Percentiles rank a stretch among this genome's conserved stretches.
phyloP scores from a whole-genome alignment of 225 moss, liverwort and hornwort genomes.

The Antitrichia curtipendula region DNA sequence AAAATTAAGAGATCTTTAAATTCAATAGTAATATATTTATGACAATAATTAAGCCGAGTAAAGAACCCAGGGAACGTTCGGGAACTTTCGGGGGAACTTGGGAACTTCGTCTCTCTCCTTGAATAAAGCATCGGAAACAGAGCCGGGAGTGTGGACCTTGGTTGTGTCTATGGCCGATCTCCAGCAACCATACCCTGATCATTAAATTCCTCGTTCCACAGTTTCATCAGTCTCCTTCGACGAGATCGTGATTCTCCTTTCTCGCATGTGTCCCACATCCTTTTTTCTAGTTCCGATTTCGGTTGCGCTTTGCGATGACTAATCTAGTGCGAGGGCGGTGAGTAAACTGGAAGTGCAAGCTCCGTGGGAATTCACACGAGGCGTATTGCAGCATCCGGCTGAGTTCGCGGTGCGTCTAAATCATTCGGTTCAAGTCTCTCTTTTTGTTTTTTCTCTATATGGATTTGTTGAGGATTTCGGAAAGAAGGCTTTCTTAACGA shows the following conservation, averaged over 20 bases:
- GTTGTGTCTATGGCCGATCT: neutral
- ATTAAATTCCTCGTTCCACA: neutral
- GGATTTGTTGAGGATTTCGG: neutral
- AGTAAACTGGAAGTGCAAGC: neutral
- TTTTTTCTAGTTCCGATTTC: neutral
- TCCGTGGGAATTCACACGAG: neutral
- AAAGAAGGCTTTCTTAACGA: neutral
- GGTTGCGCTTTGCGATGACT: neutral
- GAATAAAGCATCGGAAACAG: neutral
- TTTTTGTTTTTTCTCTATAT: neutral
- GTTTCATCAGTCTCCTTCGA: neutral
- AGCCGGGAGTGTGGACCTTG: neutral
- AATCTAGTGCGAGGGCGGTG: neutral
- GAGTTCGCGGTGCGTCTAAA: neutral
- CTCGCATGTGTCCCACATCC: no score
- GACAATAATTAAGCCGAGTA: neutral
- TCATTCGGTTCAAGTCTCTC: neutral
- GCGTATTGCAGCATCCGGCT: neutral
- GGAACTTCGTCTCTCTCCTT: slow-evolving; percentile 11
- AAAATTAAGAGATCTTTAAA: neutral
- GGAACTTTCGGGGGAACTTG: neutral
- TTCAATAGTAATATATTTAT: neutral
- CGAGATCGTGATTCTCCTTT: neutral
- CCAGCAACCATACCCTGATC: neutral
- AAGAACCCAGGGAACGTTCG: neutral